phyloP scores from a whole-genome alignment of 768 basidiomycete species.

The Auricularia heimuer region DNA sequence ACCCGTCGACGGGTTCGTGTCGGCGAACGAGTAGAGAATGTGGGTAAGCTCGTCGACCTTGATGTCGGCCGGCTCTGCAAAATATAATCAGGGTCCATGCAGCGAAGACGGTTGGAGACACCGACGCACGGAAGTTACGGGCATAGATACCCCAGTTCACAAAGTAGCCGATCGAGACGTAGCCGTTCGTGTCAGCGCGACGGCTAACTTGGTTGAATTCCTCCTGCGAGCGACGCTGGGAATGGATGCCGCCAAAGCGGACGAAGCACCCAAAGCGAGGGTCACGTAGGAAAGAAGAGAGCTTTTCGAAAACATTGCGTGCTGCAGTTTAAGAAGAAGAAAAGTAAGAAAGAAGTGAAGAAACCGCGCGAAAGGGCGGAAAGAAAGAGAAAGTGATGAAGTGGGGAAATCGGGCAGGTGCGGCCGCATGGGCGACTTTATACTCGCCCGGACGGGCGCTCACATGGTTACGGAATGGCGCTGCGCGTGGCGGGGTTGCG shows the following conservation, averaged over 20 bases:
- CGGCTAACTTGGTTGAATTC: neutral
- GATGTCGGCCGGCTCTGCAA: constrained; percentile 56
- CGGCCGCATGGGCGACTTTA: neutral
- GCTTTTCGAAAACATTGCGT: neutral
- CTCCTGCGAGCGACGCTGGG: neutral
- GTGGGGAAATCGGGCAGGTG: neutral
- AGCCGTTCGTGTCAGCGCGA: neutral
- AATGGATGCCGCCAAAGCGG: neutral
- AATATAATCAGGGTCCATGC: constrained; percentile 5
- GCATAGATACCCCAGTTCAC: constrained; percentile 44
- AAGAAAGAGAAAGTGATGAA: neutral
- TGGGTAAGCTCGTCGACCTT: constrained; percentile 54
- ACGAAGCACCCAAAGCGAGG: neutral
- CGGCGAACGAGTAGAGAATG: constrained; percentile 74
- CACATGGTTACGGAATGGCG: neutral
- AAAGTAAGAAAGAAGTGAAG: neutral
- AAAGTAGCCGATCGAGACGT: neutral
- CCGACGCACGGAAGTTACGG: constrained; percentile 47
- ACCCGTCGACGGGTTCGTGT: constrained; percentile 53
- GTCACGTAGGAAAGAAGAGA: neutral
- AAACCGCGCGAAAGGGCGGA: neutral
- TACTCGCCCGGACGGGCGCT: neutral
- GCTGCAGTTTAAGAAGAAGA: neutral
- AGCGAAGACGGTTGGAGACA: neutral
- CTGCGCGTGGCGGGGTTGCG: too few relatives aligned